phyloP scores from a whole-genome alignment of 495 filamentous ascomycete species.

The Talaromyces liani region DNA sequence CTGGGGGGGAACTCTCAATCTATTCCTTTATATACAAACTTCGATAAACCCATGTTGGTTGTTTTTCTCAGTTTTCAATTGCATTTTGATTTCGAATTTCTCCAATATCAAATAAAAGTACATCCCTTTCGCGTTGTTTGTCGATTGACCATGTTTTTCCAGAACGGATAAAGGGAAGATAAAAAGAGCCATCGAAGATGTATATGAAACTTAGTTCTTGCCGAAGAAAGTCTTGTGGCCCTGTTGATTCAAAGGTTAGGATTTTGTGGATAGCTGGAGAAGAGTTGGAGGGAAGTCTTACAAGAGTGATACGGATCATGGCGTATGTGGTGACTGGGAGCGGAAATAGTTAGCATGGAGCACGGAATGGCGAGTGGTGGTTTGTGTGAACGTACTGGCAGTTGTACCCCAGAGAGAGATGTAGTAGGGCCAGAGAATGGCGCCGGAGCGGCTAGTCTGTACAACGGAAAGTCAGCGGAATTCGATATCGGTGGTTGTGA shows the following conservation, averaged over 20 bases:
- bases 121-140: too few species aligned
- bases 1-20: neutral
- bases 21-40: slow-evolving; percentile 35
- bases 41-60: slow-evolving; percentile 23
- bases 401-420: slow-evolving; percentile 52
- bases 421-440: slow-evolving; percentile 69
- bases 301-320: slow-evolving; percentile 51
- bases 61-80: slow-evolving; percentile 15
- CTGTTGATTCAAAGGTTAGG: slow-evolving; percentile 17
- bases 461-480: slow-evolving; percentile 18
- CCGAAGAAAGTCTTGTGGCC: slow-evolving; percentile 89
- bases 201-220: slow-evolving; percentile 44
- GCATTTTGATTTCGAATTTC: neutral
- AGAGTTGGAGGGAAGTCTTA: slow-evolving; percentile 20
- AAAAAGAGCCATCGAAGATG: slow-evolving; percentile 12
- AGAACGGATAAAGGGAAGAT: slow-evolving; percentile 11
- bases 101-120: too few species aligned
- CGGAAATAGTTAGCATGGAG: slow-evolving; percentile 16
- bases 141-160: slow-evolving; percentile 16
- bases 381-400: neutral
- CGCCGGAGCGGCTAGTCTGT: slow-evolving; percentile 56
- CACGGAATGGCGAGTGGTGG: neutral
- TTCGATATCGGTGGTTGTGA: slow-evolving; percentile 47
- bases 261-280: slow-evolving; percentile 9
- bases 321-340: slow-evolving; percentile 44